Base-by-base conservation (phyloP, 805 yeast species). In the Brettanomyces sp. region DNA sequence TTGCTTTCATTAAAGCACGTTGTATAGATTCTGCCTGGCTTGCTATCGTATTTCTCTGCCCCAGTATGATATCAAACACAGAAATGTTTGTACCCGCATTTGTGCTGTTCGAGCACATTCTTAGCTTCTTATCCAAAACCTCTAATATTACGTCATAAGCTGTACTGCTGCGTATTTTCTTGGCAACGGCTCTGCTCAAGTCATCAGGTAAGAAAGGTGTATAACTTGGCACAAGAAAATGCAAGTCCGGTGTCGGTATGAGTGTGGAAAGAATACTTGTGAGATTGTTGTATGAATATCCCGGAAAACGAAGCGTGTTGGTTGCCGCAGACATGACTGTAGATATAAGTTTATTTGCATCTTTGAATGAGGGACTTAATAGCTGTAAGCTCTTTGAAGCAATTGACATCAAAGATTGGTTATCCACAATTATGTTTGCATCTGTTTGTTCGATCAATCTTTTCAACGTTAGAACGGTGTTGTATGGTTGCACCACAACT, bases 401-500 rank as follows among this genome's bases (percentile, higher is more conserved):
- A 39, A 89, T 76, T 21, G 81, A 69, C 55, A 81, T 71, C 44
- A 93, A 65, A 0, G 97, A 90, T 50, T 84, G 87, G 63, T 93
- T 93, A 60, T 93, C 98, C 57, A 90, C 83, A 4, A 91, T 93
- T n/a, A 88, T 72, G 39, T 86, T 82, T 3, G 88, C 82, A 62
- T 93, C 96, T 39, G 96, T 85, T 55, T 77, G 77, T 52, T 88
- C 93, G 4, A 87, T 82, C 49, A 93, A 70, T 53, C 98, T 68
- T 59, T 80, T 79, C 54, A 95, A 69, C 0, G 99, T 82, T 45
- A 93, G 66, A 21, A 93, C 72, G 0, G 95, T 82, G 62, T 93
- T 93, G 64, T 93, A 93, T 0, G 99, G 98, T 60, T 93, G 98
- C 4, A 95, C 96, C 18, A 95, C 98, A n/a, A 90, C 97, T 56